Base-by-base conservation (phyloP, 108 stramenopile species). In the Nitzschia sp. region DNA sequence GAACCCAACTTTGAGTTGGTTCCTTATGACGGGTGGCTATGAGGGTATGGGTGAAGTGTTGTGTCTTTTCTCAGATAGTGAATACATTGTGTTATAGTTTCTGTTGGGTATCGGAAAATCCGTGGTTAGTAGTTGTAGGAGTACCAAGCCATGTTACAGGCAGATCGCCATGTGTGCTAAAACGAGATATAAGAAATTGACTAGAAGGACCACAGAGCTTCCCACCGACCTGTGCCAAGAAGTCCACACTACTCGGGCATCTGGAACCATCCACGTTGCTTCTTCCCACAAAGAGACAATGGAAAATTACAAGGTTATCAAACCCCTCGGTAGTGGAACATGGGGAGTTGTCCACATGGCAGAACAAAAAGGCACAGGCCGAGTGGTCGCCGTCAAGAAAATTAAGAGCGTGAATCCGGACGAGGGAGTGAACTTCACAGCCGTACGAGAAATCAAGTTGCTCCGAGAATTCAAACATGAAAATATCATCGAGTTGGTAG, bases 341-440 rank as follows among this genome's bases (percentile, higher is more conserved):
- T 96, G 95, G 95, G 95, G 95, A 75, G 92, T 96, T 25, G 95
- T 96, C 22, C 87, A 86, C 71, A 72, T 79, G 79, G 91, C 93
- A 26, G 89, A 93, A 74, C 95, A 94, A 70, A 92, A 87, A 59
- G 69, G 68, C 10, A 93, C 92, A 0, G 91, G 88, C 22, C 88
- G 91, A 3, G 71, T 85, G 40, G 95, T 96, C 17, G 95, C 95
- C 50, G 79, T 96, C 43, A 96, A 96, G 61, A 94, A 90, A 66
- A 94, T 96, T 86, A 96, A 95, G 67, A 78, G 80, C 40, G 87
- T 86, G 65, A 86, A 82, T 41, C 83, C 84, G 24, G 90, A 91
- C 51, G 95, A 96, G 58, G 95, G 95, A 10, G 85, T 93, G 58
- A 95, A 96, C 81, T 96, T 96, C 69, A 96, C 95, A 10, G 95